Percentiles rank a stretch among this genome's conserved stretches.
These are phyloP conservation scores for Fimicolochytrium jonesii DNA, from an alignment of 192 early-diverging fungal genomes.

Conservation along the genomic window DNA sequence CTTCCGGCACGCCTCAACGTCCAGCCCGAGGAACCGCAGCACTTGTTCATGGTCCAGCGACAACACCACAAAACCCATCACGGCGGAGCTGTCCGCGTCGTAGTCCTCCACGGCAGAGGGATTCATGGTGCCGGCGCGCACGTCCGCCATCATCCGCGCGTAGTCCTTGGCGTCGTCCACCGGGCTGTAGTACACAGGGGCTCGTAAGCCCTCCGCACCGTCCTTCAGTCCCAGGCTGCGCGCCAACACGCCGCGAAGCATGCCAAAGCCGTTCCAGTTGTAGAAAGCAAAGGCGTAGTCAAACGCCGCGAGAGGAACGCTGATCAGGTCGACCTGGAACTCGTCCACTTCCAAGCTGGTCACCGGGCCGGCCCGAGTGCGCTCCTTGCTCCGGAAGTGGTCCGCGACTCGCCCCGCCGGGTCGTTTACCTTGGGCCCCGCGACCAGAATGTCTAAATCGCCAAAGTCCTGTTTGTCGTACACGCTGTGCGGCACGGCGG, in stretches of 20 bases:
- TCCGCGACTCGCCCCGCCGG: background rate
- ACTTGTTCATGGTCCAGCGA: background rate
- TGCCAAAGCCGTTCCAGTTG: slow-evolving; percentile 5
- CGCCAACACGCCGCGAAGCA: background rate
- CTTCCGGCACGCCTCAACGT: background rate
- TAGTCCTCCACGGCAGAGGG: background rate
- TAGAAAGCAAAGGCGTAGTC: background rate
- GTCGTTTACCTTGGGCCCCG: background rate
- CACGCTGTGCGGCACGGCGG: background rate
- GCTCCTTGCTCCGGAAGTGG: background rate
- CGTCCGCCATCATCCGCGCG: background rate
- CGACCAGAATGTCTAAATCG: slow-evolving; percentile 1
- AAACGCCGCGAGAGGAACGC: background rate
- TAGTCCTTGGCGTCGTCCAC: background rate
- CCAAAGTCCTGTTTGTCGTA: background rate
- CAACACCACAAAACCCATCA: background rate
- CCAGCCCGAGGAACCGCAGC: background rate
- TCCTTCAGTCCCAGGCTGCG: background rate
- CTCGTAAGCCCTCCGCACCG: background rate
- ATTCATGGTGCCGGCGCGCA: background rate
- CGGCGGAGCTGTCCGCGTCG: background rate
- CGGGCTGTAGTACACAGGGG: background rate
- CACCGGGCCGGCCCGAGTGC: background rate
- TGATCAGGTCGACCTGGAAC: slow-evolving; percentile 1
- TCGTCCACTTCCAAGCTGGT: background rate